These are phyloP conservation scores for Naganishia friedmannii DNA, from an alignment of 768 basidiomycete species.

Conservation along the genomic window DNA sequence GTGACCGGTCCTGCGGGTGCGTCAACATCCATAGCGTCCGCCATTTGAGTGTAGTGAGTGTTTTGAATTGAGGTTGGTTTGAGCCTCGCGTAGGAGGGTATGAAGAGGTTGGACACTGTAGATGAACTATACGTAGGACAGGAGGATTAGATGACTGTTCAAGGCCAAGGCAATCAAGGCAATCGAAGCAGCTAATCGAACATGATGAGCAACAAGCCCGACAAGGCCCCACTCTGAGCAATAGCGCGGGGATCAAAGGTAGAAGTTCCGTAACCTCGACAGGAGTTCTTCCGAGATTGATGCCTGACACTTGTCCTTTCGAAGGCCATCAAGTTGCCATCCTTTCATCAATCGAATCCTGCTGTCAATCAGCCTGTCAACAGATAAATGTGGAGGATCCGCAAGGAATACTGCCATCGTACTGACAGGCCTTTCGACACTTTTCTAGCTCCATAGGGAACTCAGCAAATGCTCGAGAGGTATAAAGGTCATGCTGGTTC, in stretches of 20 bases:
- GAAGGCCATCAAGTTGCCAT: neutral
- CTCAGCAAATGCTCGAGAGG: neutral
- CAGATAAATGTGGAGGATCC: neutral
- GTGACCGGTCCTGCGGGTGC: neutral
- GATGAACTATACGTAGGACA: neutral
- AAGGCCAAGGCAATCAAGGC: too few relatives aligned
- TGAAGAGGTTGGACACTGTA: neutral
- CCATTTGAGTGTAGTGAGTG: conserved; percentile 21
- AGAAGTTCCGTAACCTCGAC: too few relatives aligned
- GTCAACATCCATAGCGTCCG: conserved; percentile 33
- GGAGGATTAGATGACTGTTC: conserved; percentile 2
- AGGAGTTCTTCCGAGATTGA: neutral
- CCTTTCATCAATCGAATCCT: neutral
- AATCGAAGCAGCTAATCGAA: neutral
- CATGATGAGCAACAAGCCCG: too few relatives aligned
- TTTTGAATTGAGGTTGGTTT: neutral
- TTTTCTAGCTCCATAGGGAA: neutral
- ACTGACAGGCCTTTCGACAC: conserved; percentile 18
- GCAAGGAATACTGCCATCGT: neutral
- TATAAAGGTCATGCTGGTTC: conserved; percentile 5
- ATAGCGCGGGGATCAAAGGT: too few relatives aligned
- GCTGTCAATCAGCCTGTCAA: neutral
- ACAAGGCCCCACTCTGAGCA: too few relatives aligned
- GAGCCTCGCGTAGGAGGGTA: neutral
- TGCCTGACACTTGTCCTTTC: neutral